A percentile compares a stretch with the other conserved stretches of the same genome.
Conservation (phyloP, 1,139 yeast species). For the Debaryomycetaceae sp. region DNA sequence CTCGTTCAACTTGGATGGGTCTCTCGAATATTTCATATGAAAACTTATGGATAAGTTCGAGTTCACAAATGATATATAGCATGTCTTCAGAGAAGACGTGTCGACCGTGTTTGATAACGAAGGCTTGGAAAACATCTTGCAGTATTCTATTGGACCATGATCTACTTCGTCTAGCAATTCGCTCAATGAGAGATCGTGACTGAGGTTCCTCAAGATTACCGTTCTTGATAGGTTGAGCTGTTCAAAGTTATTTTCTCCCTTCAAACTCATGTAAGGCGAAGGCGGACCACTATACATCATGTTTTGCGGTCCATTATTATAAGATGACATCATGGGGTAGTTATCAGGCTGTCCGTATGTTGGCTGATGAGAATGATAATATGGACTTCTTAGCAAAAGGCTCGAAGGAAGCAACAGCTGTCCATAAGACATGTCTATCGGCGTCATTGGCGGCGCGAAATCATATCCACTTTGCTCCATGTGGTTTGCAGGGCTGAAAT, state of each 20-base stretch:
- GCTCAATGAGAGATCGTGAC: conserved; percentile 22
- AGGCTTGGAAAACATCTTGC: conserved; percentile 32
- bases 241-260: conserved; percentile 21
- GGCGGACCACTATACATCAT: conserved; percentile 10
- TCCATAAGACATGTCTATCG: conserved; percentile 52
- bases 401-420: conserved; percentile 72
- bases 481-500: conserved; percentile 3
- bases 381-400: conserved; percentile 64
- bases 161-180: conserved; percentile 35
- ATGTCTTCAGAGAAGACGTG: conserved; percentile 22
- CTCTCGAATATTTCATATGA: conserved; percentile 31
- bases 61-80: conserved; percentile 40
- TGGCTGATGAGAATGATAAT: conserved; percentile 25
- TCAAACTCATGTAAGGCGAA: conserved; percentile 17
- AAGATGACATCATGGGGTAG: neutral
- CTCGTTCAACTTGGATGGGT: conserved; percentile 20
- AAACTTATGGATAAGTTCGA: conserved; percentile 33
- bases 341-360: conserved; percentile 5
- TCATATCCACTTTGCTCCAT: neutral
- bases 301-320: conserved; percentile 8
- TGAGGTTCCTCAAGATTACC: conserved; percentile 30
- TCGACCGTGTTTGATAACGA: conserved; percentile 24
- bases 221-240: conserved; percentile 39
- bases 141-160: conserved; percentile 44
- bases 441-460: conserved; percentile 26